Evolutionary conservation across 257 asterid genomes (phyloP), one percentile per base, ranked within the genome.

Genomic region (Leptodermis oblonga): DNA sequence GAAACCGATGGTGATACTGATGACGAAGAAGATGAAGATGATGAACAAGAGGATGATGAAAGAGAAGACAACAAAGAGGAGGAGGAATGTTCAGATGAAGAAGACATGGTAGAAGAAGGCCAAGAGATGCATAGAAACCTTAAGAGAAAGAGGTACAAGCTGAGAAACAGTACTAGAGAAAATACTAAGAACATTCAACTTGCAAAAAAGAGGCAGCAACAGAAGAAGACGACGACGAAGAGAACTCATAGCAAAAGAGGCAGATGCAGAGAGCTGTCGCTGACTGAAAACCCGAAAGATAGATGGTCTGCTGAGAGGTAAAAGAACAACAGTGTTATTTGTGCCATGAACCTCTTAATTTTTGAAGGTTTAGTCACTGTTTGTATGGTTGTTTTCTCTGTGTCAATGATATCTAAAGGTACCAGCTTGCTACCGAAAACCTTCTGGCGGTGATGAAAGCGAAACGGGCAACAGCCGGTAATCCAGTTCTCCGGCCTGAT

Each of bases 221-320:
- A 51, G 65, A 73, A 65, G 59, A 85, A 80, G 75, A 36, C 56
- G 69, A 81, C 56, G 69, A 81, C 77, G 78, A 85, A 85, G 70
- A 85, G 73, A 62, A 72, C 34, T 54, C 65, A 22, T n/a, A 49
- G 36, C 33, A 84, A 59, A 71, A 77, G 76, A 70, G 70, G 66
- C 76, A 88, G 76, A 74, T 85, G 75, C 77, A 87, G 75, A 77
- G 86, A 83, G 62, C 75, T 84, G 56, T 51, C 78, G 52, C 77
- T 78, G 82, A 71, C 72, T 43, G 86, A 83, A 54, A 80, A 86
- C 74, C 96, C 97, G 60, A 93, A 88, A 79, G 95, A 87, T 71
- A 87, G 99, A 65, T 94, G 99, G 97, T 94, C 99, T 67, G 31
- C 95, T 52, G 93, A 86, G 73, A 88, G 99, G 99, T 90, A 81